These are phyloP conservation scores for Teunomyces stri DNA, from an alignment of 805 yeast species.

Conservation along the genomic window DNA sequence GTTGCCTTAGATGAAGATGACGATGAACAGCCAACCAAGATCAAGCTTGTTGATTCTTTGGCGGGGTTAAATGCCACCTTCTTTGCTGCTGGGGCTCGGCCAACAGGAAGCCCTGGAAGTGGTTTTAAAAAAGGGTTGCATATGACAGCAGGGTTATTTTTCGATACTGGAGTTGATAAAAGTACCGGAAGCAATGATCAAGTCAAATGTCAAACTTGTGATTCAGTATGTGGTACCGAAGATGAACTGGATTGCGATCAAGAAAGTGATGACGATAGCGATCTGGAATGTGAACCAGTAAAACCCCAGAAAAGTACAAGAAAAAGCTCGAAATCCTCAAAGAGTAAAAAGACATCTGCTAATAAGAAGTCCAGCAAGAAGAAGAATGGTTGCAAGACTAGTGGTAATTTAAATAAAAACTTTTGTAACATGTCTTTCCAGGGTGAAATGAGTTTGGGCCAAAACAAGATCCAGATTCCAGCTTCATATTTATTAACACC, in stretches of 20 bases:
- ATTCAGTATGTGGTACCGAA: neutral
- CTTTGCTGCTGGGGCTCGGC: neutral
- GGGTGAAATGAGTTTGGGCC: neutral
- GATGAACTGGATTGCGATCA: neutral
- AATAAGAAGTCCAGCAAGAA: neutral
- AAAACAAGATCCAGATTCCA: neutral
- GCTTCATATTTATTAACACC: neutral
- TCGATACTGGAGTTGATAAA: slow-evolving; percentile 6
- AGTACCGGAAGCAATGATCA: neutral
- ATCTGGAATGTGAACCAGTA: neutral
- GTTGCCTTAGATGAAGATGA: too few species aligned
- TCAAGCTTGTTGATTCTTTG: neutral
- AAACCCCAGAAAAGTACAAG: neutral
- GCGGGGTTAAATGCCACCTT: neutral
- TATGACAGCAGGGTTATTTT: slow-evolving; percentile 8
- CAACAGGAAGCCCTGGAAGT: neutral
- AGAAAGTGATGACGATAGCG: neutral
- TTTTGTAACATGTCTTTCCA: neutral
- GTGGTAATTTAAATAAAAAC: neutral
- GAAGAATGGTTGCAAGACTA: neutral
- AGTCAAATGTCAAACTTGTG: neutral
- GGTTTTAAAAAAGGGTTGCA: slow-evolving; percentile 6
- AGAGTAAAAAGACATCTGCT: too few species aligned
- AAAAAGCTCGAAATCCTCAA: neutral
- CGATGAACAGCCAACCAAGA: neutral